Percentiles rank a stretch among this genome's conserved stretches.
Conservation (phyloP, 805 yeast genomes). For the Pichia californica region DNA sequence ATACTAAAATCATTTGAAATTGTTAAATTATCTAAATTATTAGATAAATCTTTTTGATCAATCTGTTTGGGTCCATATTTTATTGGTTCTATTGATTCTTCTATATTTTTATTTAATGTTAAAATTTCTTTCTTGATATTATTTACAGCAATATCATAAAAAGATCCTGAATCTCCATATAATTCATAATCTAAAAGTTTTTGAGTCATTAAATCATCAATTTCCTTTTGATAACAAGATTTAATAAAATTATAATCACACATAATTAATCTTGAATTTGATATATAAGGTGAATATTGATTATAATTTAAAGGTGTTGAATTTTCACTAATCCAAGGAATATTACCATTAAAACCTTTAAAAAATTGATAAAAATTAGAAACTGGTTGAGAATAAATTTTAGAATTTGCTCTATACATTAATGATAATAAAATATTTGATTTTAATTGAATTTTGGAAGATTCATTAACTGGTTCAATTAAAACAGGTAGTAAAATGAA, state of each 20-base stretch:
- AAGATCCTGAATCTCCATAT: constrained; percentile 55
- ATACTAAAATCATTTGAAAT: not conserved
- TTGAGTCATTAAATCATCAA: constrained; percentile 43
- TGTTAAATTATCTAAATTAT: not conserved
- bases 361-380: constrained; percentile 21
- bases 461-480: constrained; percentile 41
- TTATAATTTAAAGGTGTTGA: constrained; percentile 18
- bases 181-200: constrained; percentile 51
- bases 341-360: constrained; percentile 31
- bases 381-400: constrained; percentile 29
- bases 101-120: constrained; percentile 31
- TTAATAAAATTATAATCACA: constrained; percentile 52
- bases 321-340: constrained; percentile 45
- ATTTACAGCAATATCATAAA: constrained; percentile 46
- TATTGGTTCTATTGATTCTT: constrained; percentile 2
- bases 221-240: constrained; percentile 54
- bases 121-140: constrained; percentile 45
- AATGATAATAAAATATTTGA: constrained; percentile 54
- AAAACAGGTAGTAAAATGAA: constrained; percentile 63
- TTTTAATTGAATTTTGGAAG: constrained; percentile 47
- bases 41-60: constrained; percentile 13
- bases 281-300: constrained; percentile 27
- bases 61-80: constrained; percentile 25
- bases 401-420: constrained; percentile 43
- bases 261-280: constrained; percentile 62